Evolutionary conservation across 306 rosid genomes (phyloP), one percentile per base, ranked within the genome.

Genomic region (Fragaria vesca): DNA sequence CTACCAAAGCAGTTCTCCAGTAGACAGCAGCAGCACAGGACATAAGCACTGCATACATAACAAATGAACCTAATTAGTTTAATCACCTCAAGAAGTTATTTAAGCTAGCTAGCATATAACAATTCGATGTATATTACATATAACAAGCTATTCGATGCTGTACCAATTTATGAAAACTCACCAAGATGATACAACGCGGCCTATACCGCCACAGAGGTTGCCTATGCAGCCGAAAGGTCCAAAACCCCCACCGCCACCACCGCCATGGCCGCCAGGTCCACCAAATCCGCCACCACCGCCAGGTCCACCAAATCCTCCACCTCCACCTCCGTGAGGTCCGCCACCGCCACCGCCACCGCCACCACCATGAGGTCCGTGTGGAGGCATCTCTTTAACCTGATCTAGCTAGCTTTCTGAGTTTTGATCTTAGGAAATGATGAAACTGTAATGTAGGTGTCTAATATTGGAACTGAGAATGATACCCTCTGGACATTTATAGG

Each of bases 21-120:
- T 46, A 76, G 42, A 81, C 93, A 87, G 81, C 94, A 90, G 81
- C 94, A 90, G 82, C 90, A 87, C 32, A 90, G 62, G 60, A 85
- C 0, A 73, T 78, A 78, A 69, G 86, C 83, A 73, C 82, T 82
- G 67, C 34, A 28, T 42, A 52, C 10, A 20, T 28, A 63, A 51
- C 13, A 7, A 17, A 36, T 54, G 62, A 73, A 73, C 8, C 38
- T 8, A 8, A 21, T 57, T 9, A 57, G 13, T 57, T 57, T 2
- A 57, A 58, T 58, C 63, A 21, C 12, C 32, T 45, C 12, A 4
- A 28, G 10, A 48, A 51, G 30, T 17, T 4, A 40, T 16, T 66
- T 63, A 21, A 51, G 12, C 6, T 11, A 60, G 6, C 1, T 2
- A 15, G 51, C n/a, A 18, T 16, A 26, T 7, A 42, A 6, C 12